A percentile compares a stretch with the other conserved stretches of the same genome.
phyloP scores from a whole-genome alignment of 495 filamentous ascomycete genomes.

The Hypomontagnella monticulosa region DNA sequence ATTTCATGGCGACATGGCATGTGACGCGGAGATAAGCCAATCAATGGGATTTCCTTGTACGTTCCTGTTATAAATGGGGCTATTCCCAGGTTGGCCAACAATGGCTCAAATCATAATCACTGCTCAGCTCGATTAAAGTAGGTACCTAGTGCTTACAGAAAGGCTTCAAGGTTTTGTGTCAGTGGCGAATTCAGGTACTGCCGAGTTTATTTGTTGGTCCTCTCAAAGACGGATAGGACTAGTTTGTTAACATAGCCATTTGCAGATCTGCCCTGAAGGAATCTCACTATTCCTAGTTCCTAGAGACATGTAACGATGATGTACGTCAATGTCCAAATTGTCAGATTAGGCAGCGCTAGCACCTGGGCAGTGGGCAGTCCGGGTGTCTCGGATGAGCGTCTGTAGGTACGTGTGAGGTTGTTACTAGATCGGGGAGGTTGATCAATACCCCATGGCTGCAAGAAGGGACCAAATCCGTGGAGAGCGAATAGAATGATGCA shows the following conservation, averaged over 20 bases:
- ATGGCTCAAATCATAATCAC: too few relatives aligned
- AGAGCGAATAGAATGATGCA: slow-evolving; percentile 28
- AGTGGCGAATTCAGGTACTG: slow-evolving; percentile 13
- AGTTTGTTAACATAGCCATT: slow-evolving; percentile 27
- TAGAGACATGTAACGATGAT: slow-evolving; percentile 20
- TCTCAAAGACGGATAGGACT: not conserved
- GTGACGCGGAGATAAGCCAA: slow-evolving; percentile 29
- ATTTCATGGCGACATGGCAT: slow-evolving; percentile 28
- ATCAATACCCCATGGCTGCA: slow-evolving; percentile 29
- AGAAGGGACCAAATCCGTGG: slow-evolving; percentile 26
- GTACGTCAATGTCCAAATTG: slow-evolving; percentile 23
- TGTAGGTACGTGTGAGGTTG: slow-evolving; percentile 6
- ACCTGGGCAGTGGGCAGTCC: too few relatives aligned
- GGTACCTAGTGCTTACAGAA: not conserved
- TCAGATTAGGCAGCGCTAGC: too few relatives aligned
- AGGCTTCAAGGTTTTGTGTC: not conserved
- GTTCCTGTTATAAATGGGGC: not conserved
- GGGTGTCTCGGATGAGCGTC: not conserved
- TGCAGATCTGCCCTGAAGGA: slow-evolving; percentile 34
- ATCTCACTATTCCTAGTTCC: slow-evolving; percentile 21
- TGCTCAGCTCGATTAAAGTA: not conserved
- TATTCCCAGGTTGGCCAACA: too few relatives aligned
- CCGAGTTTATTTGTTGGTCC: slow-evolving; percentile 9
- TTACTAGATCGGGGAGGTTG: slow-evolving; percentile 29
- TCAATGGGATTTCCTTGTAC: not conserved